Base-by-base conservation (phyloP, 2,329 filamentous ascomycete genomes). In the Dothideomycetes sp. region DNA sequence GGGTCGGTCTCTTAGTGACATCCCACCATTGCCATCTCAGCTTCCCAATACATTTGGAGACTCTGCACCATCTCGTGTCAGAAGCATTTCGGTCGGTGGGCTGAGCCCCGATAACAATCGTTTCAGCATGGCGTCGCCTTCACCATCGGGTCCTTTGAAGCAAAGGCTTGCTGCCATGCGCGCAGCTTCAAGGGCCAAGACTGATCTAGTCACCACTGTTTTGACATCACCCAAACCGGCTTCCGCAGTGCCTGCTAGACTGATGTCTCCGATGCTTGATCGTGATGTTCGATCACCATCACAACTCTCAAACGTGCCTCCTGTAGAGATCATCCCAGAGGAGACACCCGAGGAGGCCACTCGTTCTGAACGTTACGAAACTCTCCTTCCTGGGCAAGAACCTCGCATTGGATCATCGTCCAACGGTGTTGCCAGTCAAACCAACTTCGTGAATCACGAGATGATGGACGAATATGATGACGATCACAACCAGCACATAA, bases 341-440 rank as follows among this genome's bases (percentile, higher is more conserved):
- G 47, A 53, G 8, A 54, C 56, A 1, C 47, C 47, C 30, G 56
- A 60, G 25, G 55, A 60, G 29, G 53, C 54, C 51, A 56, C 51
- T 18, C 57, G 55, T 2, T 57, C 55, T 9, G 58, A 55, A 33
- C 49, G 56, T 15, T 60, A 57, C 33, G 50, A 53, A 33, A 59
- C 57, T 4, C 45, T 60, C 1, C 20, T 60, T 1, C 58, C 58
- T 19, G 51, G 53, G 33, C 35, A 48, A 13, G 46, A 43, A 12
- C 40, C 46, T 4, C 13, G 24, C 3, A 28, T 25, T 43, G 53
- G 2, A 4, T 45, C 1, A 31, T 17, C 8, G 17, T 24, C 10
- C 43, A 45, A n/a, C n/a, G n/a, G n/a, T n/a, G n/a, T n/a, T n/a
- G n/a, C n/a, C n/a, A n/a, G n/a, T n/a, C n/a, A n/a, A n/a, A n/a